These are phyloP conservation scores for Colletotrichum chlorophyti DNA, from an alignment of 2,329 filamentous ascomycete species.

Conservation along the genomic window DNA sequence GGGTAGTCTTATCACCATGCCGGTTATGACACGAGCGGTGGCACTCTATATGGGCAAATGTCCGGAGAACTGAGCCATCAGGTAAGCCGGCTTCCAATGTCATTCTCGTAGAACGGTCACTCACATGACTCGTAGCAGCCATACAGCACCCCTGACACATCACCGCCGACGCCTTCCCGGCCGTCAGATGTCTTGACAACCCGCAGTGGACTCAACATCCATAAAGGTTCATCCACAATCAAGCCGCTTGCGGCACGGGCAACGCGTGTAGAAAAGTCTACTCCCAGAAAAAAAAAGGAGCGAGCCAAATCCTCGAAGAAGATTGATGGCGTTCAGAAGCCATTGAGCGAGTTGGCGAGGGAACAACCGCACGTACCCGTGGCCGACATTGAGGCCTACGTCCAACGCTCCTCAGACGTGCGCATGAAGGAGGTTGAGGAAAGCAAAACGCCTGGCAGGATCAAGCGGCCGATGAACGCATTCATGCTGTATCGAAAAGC, in stretches of 20 bases:
- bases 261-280: constrained; percentile 40
- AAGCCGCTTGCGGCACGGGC: constrained; percentile 38
- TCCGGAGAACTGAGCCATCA: constrained; percentile 25
- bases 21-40: constrained; percentile 16
- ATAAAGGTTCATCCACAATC: constrained; percentile 32
- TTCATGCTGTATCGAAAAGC: constrained; percentile 98
- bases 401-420: constrained; percentile 72
- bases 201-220: constrained; percentile 43
- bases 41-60: constrained; percentile 22
- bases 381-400: constrained; percentile 81
- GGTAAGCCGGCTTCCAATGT: constrained; percentile 4
- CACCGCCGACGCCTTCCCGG: constrained; percentile 53
- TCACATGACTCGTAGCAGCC: constrained; percentile 36
- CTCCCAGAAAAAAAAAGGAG: constrained; percentile 46
- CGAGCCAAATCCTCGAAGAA: constrained; percentile 50
- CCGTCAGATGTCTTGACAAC: constrained; percentile 44
- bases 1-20: constrained; percentile 15
- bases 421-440: constrained; percentile 73
- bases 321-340: constrained; percentile 64
- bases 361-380: constrained; percentile 68
- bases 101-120: background rate
- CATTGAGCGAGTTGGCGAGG: constrained; percentile 75
- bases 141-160: constrained; percentile 59
- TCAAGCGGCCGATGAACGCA: constrained; percentile 94
- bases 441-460: constrained; percentile 73